These are phyloP conservation scores for Ceratocystis albifundus DNA, from an alignment of 2,329 filamentous ascomycete species.

Conservation along the genomic window DNA sequence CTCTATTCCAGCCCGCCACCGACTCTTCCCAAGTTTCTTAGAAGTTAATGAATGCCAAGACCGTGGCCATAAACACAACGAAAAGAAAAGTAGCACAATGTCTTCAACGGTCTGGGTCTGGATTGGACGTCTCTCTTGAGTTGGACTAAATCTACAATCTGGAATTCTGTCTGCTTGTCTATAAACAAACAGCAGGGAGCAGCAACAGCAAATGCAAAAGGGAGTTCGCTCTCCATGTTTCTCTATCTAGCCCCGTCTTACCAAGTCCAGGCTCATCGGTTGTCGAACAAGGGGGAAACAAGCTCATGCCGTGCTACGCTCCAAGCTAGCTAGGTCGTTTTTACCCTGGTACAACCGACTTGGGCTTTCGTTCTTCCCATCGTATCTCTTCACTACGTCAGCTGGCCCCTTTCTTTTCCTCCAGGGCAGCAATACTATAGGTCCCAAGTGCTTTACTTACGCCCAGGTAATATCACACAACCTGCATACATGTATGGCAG, in stretches of 20 bases:
- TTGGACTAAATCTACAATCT: not conserved
- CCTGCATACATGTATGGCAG: not conserved
- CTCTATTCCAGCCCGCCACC: not conserved
- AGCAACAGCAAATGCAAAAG: not conserved
- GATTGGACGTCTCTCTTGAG: not conserved
- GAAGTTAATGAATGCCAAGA: not conserved
- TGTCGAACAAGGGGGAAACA: not conserved
- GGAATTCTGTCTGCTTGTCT: not conserved
- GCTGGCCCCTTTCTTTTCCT: not conserved
- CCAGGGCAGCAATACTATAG: too few relatives aligned
- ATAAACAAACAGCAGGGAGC: not conserved
- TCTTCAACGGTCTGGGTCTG: not conserved
- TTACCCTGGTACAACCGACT: not conserved
- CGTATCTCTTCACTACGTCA: not conserved
- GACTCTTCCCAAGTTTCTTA: not conserved
- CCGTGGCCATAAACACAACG: not conserved
- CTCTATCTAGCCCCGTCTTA: not conserved
- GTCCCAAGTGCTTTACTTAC: not conserved
- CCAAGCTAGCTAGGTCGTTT: not conserved
- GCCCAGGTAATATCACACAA: not conserved
- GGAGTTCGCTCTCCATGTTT: not conserved
- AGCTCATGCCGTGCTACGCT: slow-evolving; percentile 6
- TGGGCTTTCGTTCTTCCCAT: not conserved
- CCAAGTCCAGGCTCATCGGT: not conserved
- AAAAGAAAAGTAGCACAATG: not conserved